Evolutionary conservation across 768 basidiomycete species (phyloP).

Genomic region (Hortiboletus flavorubellus): DNA sequence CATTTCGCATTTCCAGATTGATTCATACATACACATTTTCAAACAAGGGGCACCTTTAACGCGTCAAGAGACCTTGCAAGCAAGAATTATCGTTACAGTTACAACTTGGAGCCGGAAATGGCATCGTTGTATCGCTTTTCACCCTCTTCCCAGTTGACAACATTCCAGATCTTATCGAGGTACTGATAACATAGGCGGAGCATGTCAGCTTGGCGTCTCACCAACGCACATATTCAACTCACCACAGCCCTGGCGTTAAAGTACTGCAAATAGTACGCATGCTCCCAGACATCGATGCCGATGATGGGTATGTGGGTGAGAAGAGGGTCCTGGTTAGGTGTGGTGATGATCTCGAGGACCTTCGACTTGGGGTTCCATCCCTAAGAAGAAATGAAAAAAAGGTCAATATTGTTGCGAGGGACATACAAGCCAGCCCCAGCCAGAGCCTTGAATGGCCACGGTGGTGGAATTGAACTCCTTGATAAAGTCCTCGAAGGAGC

Average conservation of each 20-base stretch:
- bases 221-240: constrained; percentile 31
- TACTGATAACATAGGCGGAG: constrained; percentile 41
- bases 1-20: too few relatives aligned
- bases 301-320: constrained; percentile 76
- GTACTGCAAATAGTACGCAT: constrained; percentile 96
- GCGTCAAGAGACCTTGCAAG: too few relatives aligned
- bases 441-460: constrained; percentile 85
- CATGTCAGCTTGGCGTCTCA: neutral
- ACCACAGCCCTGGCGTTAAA: constrained; percentile 93
- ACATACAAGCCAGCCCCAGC: constrained; percentile 96
- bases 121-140: constrained; percentile 60
- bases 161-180: constrained; percentile 72
- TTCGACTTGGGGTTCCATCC: constrained; percentile 69
- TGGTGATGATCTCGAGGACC: constrained; percentile 83
- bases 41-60: too few relatives aligned
- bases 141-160: constrained; percentile 73
- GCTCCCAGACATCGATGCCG: constrained; percentile 95
- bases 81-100: constrained; percentile 10
- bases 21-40: too few relatives aligned
- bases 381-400: constrained; percentile 33
- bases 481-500: constrained; percentile 67
- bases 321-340: constrained; percentile 94
- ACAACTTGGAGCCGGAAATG: constrained; percentile 35
- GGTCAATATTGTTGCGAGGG: neutral
- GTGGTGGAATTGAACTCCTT: constrained; percentile 85